Base-by-base conservation (phyloP, 106 monocot genomes). In the Phalaenopsis equestris region DNA sequence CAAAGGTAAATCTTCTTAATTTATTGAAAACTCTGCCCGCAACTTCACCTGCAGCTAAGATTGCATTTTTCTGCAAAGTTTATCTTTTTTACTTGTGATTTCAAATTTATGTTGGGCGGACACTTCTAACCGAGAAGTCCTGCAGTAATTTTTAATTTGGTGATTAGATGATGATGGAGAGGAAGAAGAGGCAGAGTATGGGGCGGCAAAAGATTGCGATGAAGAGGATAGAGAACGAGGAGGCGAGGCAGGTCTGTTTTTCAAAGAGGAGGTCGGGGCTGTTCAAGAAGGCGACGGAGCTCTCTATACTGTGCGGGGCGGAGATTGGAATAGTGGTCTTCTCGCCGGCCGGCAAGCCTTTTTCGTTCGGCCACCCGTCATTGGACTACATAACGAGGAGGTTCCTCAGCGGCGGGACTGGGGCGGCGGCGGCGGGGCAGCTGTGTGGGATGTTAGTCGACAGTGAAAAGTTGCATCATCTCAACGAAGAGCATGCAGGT, bases 231-330 rank as follows among this genome's bases (percentile, higher is more conserved):
- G 81, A 55, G 23, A 45, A 43, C 14, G 81, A 81, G 75, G 81
- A 81, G 41, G 81, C 81, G 7, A 42, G 81, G 15, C 81, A 75
- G 36, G 80, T 81, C 1, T 81, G 80, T 73, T 81, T 81, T 73
- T 73, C 37, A 18, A 81, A 81, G 73, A 52, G 73, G 4, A 72
- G 81, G 19, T 38, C 52, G 3, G 81, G 81, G 14, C 23, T 81
- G 19, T 81, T 81, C 74, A 74, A 81, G 48, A 81, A 81, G 73
- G 72, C 81, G 1, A 48, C 46, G 18, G 81, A 74, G 68, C 52
- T 80, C 23, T 46, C 80, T 4, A 52, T 73, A 8, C 80, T 80
- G 2, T 73, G 80, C 38, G 73, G 80, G 9, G 80, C 73, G 21
- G 80, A 80, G 73, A 47, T 73, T 15, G 81, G 49, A 14, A 46